Evolutionary conservation across 306 rosid species (phyloP), one percentile per base, ranked within the genome.

Genomic region (Pueraria montana): DNA sequence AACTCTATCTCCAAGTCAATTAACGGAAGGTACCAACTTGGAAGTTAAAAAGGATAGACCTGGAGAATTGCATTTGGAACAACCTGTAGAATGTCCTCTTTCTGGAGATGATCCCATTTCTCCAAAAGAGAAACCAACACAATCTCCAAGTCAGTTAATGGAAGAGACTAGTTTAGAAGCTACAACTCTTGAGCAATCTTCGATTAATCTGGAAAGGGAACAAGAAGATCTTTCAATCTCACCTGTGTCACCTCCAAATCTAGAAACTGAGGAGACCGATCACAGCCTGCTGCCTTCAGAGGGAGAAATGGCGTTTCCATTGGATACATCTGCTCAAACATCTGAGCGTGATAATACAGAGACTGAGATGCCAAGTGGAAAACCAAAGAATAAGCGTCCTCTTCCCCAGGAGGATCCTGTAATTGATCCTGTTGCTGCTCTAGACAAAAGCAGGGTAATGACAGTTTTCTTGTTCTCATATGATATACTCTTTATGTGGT

Each of bases 401-500:
- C 97, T 87, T 79, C 95, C 98, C 18, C 84, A 16, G 17, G 89
- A 82, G 17, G 89, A 82, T 85, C 98, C 96, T 80, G 88, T 90
- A 53, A 85, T 92, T 42, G 99, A 96, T 80, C 89, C 87, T 52
- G 94, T 81, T 75, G 89, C 89, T 59, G 97, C 98, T 83, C 94
- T 87, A 73, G 99, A 94, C 85, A 91, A 89, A 92, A 92, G 97
- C 99, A 92, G 88, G 97, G 99, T 93, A 88, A 21, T 56, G 77
- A 77, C 63, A 13, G n/a, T 71, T 61, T 74, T 80, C 62, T 84
- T 26, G 79, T 76, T 81, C 83, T 46, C 17, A 4, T 16, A 72
- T 68, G 82, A 55, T 75, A 34, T 80, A 36, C 81, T 75, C 63
- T 58, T 50, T 63, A 76, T 48, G 74, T 32, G 65, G 71, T 66